Conservation (phyloP, 1,284 basidiomycete species). For the Mycena sp. region DNA sequence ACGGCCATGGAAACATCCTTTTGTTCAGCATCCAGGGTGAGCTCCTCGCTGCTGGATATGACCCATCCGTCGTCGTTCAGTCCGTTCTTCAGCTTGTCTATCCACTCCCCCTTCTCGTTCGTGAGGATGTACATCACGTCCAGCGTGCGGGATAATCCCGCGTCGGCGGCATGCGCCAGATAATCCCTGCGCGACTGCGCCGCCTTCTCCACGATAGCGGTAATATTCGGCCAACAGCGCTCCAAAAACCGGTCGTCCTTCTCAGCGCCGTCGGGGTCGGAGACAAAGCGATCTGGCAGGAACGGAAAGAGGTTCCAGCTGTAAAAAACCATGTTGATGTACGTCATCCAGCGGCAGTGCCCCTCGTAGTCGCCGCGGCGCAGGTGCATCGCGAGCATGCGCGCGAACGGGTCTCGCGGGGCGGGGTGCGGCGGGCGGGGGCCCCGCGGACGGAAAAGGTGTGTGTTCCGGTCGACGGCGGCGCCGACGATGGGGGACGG, state of each 20-base stretch:
- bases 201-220: constrained; percentile 61
- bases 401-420: constrained; percentile 26
- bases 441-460: constrained; percentile 43
- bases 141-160: neutral
- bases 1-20: constrained; percentile 64
- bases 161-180: neutral
- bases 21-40: constrained; percentile 56
- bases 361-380: too few species aligned
- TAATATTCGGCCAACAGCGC: constrained; percentile 57
- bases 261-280: constrained; percentile 41
- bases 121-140: too few species aligned
- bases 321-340: constrained; percentile 59
- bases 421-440: constrained; percentile 49
- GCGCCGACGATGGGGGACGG: too few species aligned
- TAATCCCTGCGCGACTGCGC: constrained; percentile 6
- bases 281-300: constrained; percentile 56
- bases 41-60: constrained; percentile 55
- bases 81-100: neutral
- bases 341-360: too few species aligned
- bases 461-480: constrained; percentile 44
- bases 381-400: too few species aligned
- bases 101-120: constrained; percentile 2
- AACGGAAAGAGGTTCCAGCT: constrained; percentile 64
- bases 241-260: constrained; percentile 50
- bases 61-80: constrained; percentile 45